Conservation (phyloP, 2,329 filamentous ascomycete genomes). For the Apiospora malaysiana region DNA sequence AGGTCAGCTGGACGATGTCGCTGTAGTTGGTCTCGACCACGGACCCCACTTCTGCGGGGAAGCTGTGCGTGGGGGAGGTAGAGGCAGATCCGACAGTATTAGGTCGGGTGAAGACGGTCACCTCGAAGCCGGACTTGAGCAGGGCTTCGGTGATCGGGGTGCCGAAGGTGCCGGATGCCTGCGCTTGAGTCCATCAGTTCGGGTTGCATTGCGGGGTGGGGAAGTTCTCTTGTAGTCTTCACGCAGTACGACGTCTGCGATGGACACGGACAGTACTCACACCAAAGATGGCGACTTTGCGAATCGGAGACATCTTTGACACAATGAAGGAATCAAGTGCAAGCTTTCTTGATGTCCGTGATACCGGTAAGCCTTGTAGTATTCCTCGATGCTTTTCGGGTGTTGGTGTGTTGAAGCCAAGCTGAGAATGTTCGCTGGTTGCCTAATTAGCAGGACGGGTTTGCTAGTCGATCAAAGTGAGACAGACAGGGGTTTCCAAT, state of each 20-base stretch:
- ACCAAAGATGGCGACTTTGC: slow-evolving; percentile 35
- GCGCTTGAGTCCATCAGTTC: background rate
- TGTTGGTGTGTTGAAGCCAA: background rate
- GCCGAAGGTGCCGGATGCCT: slow-evolving; percentile 39
- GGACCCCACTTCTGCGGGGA: slow-evolving; percentile 32
- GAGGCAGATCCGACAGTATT: background rate
- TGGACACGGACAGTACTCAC: slow-evolving; percentile 28
- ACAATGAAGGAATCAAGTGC: background rate
- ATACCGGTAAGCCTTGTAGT: background rate
- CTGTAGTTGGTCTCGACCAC: slow-evolving; percentile 26
- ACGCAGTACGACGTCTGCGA: background rate
- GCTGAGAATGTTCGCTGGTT: background rate
- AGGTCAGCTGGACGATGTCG: slow-evolving; percentile 30
- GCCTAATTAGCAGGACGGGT: background rate
- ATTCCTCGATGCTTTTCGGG: no score
- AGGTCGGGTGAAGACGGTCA: slow-evolving; percentile 34
- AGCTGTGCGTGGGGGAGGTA: slow-evolving; percentile 17
- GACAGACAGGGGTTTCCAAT: background rate
- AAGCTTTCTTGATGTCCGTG: background rate
- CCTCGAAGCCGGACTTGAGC: slow-evolving; percentile 31
- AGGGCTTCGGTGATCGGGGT: slow-evolving; percentile 36
- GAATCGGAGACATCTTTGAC: slow-evolving; percentile 23
- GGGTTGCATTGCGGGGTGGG: background rate
- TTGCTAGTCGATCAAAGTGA: background rate
- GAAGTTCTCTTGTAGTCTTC: background rate